These are phyloP conservation scores for Apiospora saccharicola DNA, from an alignment of 2,329 filamentous ascomycete species.

Conservation along the genomic window DNA sequence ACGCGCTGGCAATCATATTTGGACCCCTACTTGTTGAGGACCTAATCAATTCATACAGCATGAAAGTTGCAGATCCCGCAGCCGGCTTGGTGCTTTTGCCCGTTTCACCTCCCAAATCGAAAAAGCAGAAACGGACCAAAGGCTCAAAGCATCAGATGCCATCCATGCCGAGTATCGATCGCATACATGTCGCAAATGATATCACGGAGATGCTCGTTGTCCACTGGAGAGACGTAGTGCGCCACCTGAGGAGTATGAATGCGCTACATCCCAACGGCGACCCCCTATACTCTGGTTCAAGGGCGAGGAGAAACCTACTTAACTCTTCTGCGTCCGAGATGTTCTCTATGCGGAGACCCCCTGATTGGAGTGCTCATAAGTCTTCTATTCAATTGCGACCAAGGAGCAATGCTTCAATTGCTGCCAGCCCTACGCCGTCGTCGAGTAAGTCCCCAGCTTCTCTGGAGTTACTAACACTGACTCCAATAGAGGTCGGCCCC, in stretches of 20 bases:
- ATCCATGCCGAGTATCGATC: constrained; percentile 54
- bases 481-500: constrained; percentile 30
- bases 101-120: constrained; percentile 51
- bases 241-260: constrained; percentile 62
- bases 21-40: constrained; percentile 70
- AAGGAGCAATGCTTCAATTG: constrained; percentile 46
- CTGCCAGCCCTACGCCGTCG: constrained; percentile 44
- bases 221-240: constrained; percentile 70
- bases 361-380: constrained; percentile 43
- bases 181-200: constrained; percentile 63
- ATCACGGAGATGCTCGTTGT: constrained; percentile 71
- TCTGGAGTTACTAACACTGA: neutral
- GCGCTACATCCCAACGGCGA: constrained; percentile 39
- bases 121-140: constrained; percentile 46
- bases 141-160: constrained; percentile 31
- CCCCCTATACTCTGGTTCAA: constrained; percentile 26
- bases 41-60: constrained; percentile 58
- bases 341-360: constrained; percentile 47
- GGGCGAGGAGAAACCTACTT: constrained; percentile 34
- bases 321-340: constrained; percentile 52
- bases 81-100: constrained; percentile 53
- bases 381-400: constrained; percentile 31
- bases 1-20: constrained; percentile 68
- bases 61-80: constrained; percentile 51
- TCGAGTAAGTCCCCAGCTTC: constrained; percentile 35